phyloP scores from a whole-genome alignment of 495 filamentous ascomycete genomes.

The Xylaria intraflava region DNA sequence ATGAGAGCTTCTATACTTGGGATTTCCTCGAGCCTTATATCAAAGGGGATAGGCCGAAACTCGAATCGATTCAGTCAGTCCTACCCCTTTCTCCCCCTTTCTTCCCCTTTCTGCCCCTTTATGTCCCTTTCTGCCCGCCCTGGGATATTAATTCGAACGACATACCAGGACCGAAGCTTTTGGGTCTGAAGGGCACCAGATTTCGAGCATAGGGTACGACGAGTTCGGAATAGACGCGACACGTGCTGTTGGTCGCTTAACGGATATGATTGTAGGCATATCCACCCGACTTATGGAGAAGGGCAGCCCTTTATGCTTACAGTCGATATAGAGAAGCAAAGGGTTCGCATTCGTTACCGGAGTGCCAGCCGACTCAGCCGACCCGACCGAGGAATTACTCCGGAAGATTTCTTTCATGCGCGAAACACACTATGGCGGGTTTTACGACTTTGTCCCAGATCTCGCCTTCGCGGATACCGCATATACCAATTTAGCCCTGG shows the following conservation, averaged over 20 bases:
- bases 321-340: constrained; percentile 40
- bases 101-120: no score
- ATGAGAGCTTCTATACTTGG: constrained; percentile 50
- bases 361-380: constrained; percentile 56
- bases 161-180: constrained; percentile 16
- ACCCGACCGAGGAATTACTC: constrained; percentile 62
- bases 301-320: constrained; percentile 2
- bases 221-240: constrained; percentile 51
- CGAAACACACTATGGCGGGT: constrained; percentile 86
- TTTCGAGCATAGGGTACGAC: constrained; percentile 23
- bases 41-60: constrained; percentile 22
- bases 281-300: neutral
- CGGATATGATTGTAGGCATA: constrained; percentile 34
- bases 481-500: constrained; percentile 75
- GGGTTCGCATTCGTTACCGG: constrained; percentile 68
- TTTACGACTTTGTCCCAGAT: constrained; percentile 91
- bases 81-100: no score
- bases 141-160: neutral
- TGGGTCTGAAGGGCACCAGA: constrained; percentile 11
- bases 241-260: constrained; percentile 46
- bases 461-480: constrained; percentile 83
- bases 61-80: constrained; percentile 20
- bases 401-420: constrained; percentile 77
- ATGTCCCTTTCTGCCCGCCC: neutral
- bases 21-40: constrained; percentile 47